Evolutionary conservation across 1,284 basidiomycete species (phyloP), one percentile per base, ranked within the genome.

Genomic region (Ganoderma multipileum): DNA sequence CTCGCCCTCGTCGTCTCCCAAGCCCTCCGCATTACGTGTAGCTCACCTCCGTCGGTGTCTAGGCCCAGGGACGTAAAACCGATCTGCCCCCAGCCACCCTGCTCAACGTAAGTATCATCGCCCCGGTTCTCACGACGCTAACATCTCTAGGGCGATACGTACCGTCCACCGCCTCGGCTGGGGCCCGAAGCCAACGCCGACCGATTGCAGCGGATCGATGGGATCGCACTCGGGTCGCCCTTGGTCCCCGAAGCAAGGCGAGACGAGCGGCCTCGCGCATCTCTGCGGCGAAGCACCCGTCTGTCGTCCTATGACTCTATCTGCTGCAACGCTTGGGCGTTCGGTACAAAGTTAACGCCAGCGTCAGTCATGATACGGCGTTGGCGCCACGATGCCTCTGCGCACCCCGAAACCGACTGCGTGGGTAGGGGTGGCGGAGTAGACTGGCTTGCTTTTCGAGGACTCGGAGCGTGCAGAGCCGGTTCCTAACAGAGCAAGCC

Each of bases 151-250:
- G 28, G 18, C 30, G 30, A 28, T 54, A 36, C 18, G 28, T 52
- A 54, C n/a, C n/a, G 33, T 23, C 30, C 33, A 20, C 55, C 57
- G 38, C 4, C 20, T 36, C 59, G 41, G 50, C 59, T 60, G 12
- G 41, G 26, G 38, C 39, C 60, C 41, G 47, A 59, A 23, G 16
- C 12, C 14, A 8, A 23, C 39, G 52, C 62, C 20, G 57, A 66
- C 68, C 71, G 71, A 72, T 72, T 64, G 65, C 69, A 72, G 69
- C 71, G 71, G 71, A 72, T 72, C 71, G 71, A 70, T 72, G 47
- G 57, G 18, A 65, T 67, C 67, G 47, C 65, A 30, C 41, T 44
- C 63, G 38, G 50, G 50, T 28, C 58, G 30, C 28, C 36, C 38
- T 16, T 55, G 55, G 55, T 38, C 33, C 55, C 55, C 30, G 52